Evolutionary conservation across 768 basidiomycete genomes (phyloP), one percentile per base, ranked within the genome.

Genomic region (Serpula lacrymans): DNA sequence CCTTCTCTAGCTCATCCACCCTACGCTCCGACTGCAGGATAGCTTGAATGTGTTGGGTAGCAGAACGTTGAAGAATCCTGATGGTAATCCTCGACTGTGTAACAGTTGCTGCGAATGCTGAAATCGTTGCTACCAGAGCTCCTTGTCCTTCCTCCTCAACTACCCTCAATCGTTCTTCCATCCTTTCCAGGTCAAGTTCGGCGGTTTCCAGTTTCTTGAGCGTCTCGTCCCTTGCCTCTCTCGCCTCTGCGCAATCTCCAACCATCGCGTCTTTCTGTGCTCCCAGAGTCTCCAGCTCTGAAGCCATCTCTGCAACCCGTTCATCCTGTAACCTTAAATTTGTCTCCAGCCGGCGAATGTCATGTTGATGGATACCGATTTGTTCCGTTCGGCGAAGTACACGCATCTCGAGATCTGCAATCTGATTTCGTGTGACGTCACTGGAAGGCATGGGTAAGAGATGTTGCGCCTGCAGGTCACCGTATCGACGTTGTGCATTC

Each of bases 211-310:
- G 58, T 43, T 64, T 67, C 39, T 55, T 52, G 30, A 80, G 55
- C 4, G 86, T 83, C 18, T 71, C 71, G 57, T 91, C 83, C 25
- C 88, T 71, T 16, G 82, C 76, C 40, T 82, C 82, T 39, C 88
- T 70, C 2, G 85, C 86, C 40, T 82, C 79, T 4, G 82, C 81
- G 51, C 88, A 90, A 54, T 91, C 88, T 47, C 89, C 87, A 0
- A 90, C 77, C 84, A 91, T 87, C 2, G 84, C 80, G 41, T 78
- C 78, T 57, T 83, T 87, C 66, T 88, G 76, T 4, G 77, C 72
- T 16, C 64, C 68, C 43, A 81, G 65, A 45, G 74, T 74, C 52
- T 87, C 87, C 42, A 88, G 58, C 50, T 91, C 88, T 13, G 55
- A 59, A 3, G 74, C 80, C 75, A 87, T 74, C 64, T 90, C 88